Percentiles rank a stretch among this genome's conserved stretches.
Conservation (phyloP, 1,284 basidiomycete species). For the Irpex rosettiformis region DNA sequence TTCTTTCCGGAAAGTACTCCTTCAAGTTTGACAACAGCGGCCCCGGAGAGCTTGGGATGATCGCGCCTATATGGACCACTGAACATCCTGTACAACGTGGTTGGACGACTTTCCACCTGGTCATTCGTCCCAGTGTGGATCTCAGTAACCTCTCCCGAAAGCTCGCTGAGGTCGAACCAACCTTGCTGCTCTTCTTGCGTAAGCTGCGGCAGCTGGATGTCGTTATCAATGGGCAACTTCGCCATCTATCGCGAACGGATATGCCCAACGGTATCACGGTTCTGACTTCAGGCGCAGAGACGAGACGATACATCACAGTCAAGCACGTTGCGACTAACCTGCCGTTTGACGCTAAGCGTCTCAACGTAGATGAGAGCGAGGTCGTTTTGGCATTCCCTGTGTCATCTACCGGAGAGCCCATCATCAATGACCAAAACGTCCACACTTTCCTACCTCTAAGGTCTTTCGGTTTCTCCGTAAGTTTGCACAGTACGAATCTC, state of each 20-base stretch:
- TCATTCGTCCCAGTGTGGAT: not conserved
- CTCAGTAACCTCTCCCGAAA: not conserved
- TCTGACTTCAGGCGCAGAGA: not conserved
- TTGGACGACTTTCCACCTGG: not conserved
- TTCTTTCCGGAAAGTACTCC: not conserved
- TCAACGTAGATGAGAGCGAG: not conserved
- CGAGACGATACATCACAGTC: not conserved
- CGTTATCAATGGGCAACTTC: not conserved
- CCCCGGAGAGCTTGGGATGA: not conserved
- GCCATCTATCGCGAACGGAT: not conserved
- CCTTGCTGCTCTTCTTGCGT: not conserved
- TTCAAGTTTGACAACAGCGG: not conserved
- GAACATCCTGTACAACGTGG: not conserved
- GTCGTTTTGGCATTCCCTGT: not conserved
- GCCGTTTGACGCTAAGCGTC: not conserved
- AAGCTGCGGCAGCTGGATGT: not conserved
- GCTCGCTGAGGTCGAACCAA: not conserved
- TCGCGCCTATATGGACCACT: not conserved
- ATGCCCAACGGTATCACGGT: not conserved
- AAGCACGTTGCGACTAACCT: not conserved
- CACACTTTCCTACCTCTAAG: slow-evolving; percentile 7
- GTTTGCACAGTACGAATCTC: not conserved
- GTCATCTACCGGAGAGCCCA: not conserved
- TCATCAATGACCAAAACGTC: not conserved
- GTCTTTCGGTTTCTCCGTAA: slow-evolving; percentile 1